These are phyloP conservation scores for Debaryomyces udenii DNA, from an alignment of 1,139 yeast species.

Conservation along the genomic window DNA sequence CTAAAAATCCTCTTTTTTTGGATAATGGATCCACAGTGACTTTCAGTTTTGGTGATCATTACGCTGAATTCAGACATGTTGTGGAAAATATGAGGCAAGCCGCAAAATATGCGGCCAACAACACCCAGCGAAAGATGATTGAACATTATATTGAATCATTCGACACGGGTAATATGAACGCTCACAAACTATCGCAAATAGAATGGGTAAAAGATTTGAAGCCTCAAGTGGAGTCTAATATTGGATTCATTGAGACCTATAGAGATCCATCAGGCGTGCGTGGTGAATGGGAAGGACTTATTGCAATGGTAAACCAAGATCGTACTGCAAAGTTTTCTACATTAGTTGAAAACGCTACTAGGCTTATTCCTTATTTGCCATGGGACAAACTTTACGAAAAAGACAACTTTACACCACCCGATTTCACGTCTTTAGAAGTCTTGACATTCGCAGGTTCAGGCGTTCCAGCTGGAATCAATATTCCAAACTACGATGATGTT, in stretches of 20 bases:
- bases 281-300: slow-evolving; percentile 93
- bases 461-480: slow-evolving; percentile 89
- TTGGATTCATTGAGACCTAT: slow-evolving; percentile 90
- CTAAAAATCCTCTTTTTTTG: slow-evolving; percentile 27
- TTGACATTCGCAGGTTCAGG: slow-evolving; percentile 89
- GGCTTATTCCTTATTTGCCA: slow-evolving; percentile 68
- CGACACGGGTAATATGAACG: slow-evolving; percentile 79
- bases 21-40: slow-evolving; percentile 38
- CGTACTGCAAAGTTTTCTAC: slow-evolving; percentile 77
- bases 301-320: slow-evolving; percentile 89
- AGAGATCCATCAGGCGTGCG: slow-evolving; percentile 90
- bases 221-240: slow-evolving; percentile 81
- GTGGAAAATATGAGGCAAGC: slow-evolving; percentile 62
- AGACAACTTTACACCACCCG: slow-evolving; percentile 87
- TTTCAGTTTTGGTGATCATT: slow-evolving; percentile 79
- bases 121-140: slow-evolving; percentile 67
- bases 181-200: slow-evolving; percentile 82
- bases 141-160: slow-evolving; percentile 69
- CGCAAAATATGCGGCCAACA: slow-evolving; percentile 66
- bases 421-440: slow-evolving; percentile 87
- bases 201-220: slow-evolving; percentile 87
- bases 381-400: slow-evolving; percentile 79
- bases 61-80: slow-evolving; percentile 61
- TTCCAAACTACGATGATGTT: slow-evolving; percentile 90
- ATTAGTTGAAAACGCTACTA: slow-evolving; percentile 67